Conservation (phyloP, 345 rosid genomes). For the Populus deltoides region DNA sequence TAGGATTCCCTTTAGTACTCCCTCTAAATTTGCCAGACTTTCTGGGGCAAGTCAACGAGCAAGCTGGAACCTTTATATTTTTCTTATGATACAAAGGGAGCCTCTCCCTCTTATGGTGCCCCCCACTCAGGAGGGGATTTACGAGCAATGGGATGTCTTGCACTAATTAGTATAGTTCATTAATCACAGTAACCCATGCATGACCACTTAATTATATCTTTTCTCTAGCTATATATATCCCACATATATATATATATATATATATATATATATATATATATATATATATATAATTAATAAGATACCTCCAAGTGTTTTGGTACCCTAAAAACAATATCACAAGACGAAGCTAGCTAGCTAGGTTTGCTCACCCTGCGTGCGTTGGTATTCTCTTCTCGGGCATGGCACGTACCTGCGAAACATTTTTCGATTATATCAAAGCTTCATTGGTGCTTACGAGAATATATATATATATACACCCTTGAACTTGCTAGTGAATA, state of each 20-base stretch:
- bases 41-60: conserved; percentile 64
- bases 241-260: background rate
- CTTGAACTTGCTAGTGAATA: too few relatives aligned
- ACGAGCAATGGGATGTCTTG: conserved; percentile 13
- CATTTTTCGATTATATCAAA: background rate
- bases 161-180: background rate
- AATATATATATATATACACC: too few relatives aligned
- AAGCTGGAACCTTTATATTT: conserved; percentile 36
- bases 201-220: background rate
- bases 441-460: background rate
- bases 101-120: conserved; percentile 31
- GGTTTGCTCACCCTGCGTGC: background rate
- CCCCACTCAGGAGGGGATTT: conserved; percentile 40
- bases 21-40: conserved; percentile 51
- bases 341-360: background rate
- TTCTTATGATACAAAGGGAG: conserved; percentile 1
- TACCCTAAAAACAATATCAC: background rate
- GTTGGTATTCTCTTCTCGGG: background rate
- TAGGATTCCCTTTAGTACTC: conserved; percentile 46
- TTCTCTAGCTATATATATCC: background rate
- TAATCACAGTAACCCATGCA: background rate
- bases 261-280: too few relatives aligned
- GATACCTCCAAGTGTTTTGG: background rate
- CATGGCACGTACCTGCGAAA: background rate
- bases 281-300: background rate